Evolutionary conservation across 2,329 filamentous ascomycete species (phyloP).

Genomic region (Colletotrichum higginsianum): DNA sequence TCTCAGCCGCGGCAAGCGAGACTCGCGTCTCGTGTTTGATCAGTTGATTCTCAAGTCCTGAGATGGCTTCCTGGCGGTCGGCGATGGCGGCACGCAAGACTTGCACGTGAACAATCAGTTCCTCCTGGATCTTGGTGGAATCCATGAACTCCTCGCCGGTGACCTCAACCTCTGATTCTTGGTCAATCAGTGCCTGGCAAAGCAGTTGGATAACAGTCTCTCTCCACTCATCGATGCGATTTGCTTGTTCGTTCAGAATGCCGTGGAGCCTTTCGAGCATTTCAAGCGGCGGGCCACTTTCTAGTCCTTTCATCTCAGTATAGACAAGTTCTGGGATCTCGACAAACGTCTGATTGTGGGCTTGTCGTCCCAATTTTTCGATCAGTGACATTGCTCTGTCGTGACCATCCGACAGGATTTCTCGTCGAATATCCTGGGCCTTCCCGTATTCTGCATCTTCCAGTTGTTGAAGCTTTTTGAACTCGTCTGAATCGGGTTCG

Average conservation of each 20-base stretch:
- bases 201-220: constrained; percentile 80
- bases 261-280: constrained; percentile 76
- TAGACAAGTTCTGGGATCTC: constrained; percentile 72
- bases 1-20: constrained; percentile 72
- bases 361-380: constrained; percentile 70
- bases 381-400: constrained; percentile 76
- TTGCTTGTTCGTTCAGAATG: constrained; percentile 80
- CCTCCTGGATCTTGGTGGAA: constrained; percentile 89
- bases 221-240: constrained; percentile 81
- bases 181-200: constrained; percentile 83
- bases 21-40: constrained; percentile 79
- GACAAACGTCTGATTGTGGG: constrained; percentile 68
- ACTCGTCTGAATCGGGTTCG: constrained; percentile 76
- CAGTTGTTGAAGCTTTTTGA: constrained; percentile 74
- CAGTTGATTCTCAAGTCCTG: constrained; percentile 82
- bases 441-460: constrained; percentile 83
- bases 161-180: constrained; percentile 79
- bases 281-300: constrained; percentile 77
- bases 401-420: constrained; percentile 77
- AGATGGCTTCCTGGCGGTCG: constrained; percentile 83
- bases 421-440: constrained; percentile 83
- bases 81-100: constrained; percentile 81
- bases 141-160: constrained; percentile 93
- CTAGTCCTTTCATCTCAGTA: constrained; percentile 75
- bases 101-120: constrained; percentile 89